A percentile compares a stretch with the other conserved stretches of the same genome.
phyloP scores from a whole-genome alignment of 306 rosid species.

The Myrica gale region DNA sequence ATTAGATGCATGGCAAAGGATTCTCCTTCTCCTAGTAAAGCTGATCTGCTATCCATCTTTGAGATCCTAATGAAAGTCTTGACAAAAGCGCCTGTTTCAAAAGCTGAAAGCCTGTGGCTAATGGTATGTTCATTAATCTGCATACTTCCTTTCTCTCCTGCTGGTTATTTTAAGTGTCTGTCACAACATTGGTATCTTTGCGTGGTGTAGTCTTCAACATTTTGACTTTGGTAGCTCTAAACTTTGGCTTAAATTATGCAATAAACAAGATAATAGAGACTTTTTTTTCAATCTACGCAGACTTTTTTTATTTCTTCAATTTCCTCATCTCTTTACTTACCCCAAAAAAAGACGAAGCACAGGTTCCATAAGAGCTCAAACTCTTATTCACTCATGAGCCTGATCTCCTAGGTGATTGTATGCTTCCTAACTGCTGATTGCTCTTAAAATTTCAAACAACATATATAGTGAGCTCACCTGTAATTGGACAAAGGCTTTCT shows the following conservation, averaged over 20 bases:
- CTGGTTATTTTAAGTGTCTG: background rate
- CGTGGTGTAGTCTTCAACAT: background rate
- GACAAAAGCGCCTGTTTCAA: slow-evolving; percentile 45
- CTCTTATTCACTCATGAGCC: background rate
- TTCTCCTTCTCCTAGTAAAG: slow-evolving; percentile 45
- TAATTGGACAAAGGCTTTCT: background rate
- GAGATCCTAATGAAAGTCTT: slow-evolving; percentile 49
- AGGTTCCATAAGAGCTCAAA: background rate
- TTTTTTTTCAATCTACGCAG: background rate
- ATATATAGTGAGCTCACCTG: background rate
- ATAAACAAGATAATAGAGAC: background rate
- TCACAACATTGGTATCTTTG: background rate
- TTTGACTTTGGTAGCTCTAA: background rate
- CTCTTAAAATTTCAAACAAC: background rate
- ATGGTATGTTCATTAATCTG: slow-evolving; percentile 48
- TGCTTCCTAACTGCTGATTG: background rate
- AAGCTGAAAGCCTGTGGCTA: slow-evolving; percentile 78
- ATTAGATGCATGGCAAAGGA: slow-evolving; percentile 44
- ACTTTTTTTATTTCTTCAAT: no score
- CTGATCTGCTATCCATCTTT: slow-evolving; percentile 63
- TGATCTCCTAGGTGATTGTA: background rate
- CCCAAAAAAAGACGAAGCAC: no score
- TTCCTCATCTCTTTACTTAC: no score
- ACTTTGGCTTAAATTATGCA: background rate
- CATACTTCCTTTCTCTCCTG: slow-evolving; percentile 3